phyloP scores from a whole-genome alignment of 1,284 basidiomycete genomes.

The Tylopilus sp. region DNA sequence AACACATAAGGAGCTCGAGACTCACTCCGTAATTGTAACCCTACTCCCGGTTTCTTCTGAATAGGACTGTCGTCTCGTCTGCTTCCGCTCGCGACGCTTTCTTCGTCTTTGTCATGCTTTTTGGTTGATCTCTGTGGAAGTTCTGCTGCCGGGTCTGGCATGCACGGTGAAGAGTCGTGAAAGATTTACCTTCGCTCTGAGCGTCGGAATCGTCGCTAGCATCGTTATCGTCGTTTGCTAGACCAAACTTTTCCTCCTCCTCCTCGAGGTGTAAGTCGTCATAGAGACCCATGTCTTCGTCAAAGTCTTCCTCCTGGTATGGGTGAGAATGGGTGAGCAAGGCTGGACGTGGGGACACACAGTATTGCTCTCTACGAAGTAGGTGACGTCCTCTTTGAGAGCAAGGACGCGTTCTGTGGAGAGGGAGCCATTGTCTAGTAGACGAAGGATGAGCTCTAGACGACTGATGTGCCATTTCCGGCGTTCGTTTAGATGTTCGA shows the following conservation, averaged over 20 bases:
- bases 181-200: constrained; percentile 62
- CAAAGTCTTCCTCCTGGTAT: constrained; percentile 90
- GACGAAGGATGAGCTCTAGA: constrained; percentile 89
- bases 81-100: constrained; percentile 58
- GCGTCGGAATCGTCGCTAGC: constrained; percentile 68
- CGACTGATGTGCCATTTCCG: constrained; percentile 94
- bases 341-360: constrained; percentile 48
- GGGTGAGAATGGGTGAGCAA: constrained; percentile 19
- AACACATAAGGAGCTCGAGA: constrained; percentile 7
- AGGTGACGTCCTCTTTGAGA: constrained; percentile 93
- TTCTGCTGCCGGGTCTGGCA: constrained; percentile 39
- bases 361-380: constrained; percentile 96
- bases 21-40: constrained; percentile 66
- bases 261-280: constrained; percentile 98
- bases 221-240: constrained; percentile 71
- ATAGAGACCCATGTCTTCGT: constrained; percentile 97
- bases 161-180: neutral
- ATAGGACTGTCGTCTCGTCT: constrained; percentile 76
- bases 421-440: constrained; percentile 93
- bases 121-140: constrained; percentile 64
- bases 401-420: constrained; percentile 75
- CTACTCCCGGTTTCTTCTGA: constrained; percentile 65
- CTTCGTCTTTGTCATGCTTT: constrained; percentile 79
- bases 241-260: constrained; percentile 89
- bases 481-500: constrained; percentile 91